These are phyloP conservation scores for Suillus cothurnatus DNA, from an alignment of 768 basidiomycete genomes.

Conservation along the genomic window DNA sequence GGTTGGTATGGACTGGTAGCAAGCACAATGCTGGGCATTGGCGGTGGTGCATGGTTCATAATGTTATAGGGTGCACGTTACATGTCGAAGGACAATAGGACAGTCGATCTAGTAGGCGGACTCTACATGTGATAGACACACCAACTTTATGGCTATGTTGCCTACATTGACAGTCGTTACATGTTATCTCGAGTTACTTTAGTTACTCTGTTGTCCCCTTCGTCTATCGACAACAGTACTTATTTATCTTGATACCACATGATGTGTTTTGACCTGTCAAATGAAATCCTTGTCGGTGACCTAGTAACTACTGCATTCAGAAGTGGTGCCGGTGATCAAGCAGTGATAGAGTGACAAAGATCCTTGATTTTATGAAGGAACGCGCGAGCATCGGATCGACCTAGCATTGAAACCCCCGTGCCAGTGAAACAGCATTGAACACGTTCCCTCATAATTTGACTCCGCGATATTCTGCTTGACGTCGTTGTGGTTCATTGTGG, in stretches of 20 bases:
- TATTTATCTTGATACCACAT: slow-evolving; percentile 2
- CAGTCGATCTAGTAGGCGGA: not conserved
- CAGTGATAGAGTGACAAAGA: not conserved
- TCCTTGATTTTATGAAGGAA: not conserved
- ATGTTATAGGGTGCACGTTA: slow-evolving; percentile 18
- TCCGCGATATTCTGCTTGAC: slow-evolving; percentile 3
- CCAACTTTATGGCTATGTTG: not conserved
- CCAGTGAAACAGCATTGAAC: not conserved
- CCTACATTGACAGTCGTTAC: not conserved
- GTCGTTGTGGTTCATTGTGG: not conserved
- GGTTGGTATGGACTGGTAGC: slow-evolving; percentile 32
- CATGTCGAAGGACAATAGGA: slow-evolving; percentile 1
- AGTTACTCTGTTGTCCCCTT: slow-evolving; percentile 1
- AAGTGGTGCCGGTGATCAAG: not conserved
- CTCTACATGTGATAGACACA: not conserved
- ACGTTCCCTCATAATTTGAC: slow-evolving; percentile 9
- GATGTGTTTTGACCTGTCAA: not conserved
- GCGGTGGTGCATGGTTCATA: slow-evolving; percentile 35
- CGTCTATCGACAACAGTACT: not conserved
- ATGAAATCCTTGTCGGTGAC: not conserved
- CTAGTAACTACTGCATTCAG: not conserved
- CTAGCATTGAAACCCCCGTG: not conserved
- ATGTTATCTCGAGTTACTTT: not conserved
- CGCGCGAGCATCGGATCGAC: not conserved
- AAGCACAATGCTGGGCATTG: slow-evolving; percentile 26